Evolutionary conservation across 805 yeast genomes (phyloP), one percentile per base, ranked within the genome.

Genomic region (Metschnikowia amazonensis): DNA sequence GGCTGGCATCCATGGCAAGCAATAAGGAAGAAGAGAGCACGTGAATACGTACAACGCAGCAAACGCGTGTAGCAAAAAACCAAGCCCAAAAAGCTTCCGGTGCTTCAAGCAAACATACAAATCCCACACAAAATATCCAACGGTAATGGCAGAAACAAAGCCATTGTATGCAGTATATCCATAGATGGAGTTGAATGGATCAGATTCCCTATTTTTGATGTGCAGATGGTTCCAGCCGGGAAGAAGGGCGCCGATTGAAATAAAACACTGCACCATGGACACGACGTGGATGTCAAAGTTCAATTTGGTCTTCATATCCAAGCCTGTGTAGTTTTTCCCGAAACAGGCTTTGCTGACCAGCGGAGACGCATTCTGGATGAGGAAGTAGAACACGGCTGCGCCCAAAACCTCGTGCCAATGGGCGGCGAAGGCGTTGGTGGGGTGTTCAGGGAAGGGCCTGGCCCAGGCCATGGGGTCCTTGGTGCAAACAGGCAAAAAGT

Each of bases 121-220:
- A 65, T 94, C 99, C 99, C 99, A 94, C 18, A 88, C 54, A 62
- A 94, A 94, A 68, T 94, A 94, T 2, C 98, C 99, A 8, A 75
- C 60, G 8, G 95, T 82, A 45, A 84, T 59, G 1, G 97, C 74
- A 11, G 83, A 69, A 5, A 86, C 86, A 57, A 90, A 73, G 0
- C 88, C 89, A 0, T 82, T 82, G 59, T 80, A 86, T n/a, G 87
- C 86, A 44, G 83, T 80, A 60, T 79, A 76, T 37, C 89, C 90
- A n/a, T 78, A 69, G 20, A 86, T 66, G 7, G 72, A 58, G 33
- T 39, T 33, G 20, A 45, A 31, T 5, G 84, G 75, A 58, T 82
- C 79, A 10, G 59, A 55, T 4, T 56, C 51, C 24, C 66, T 52
- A 44, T 69, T 63, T 36, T 49, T 53, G 47, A 79, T 71, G 40